A percentile compares a stretch with the other conserved stretches of the same genome.
Evolutionary conservation across 768 basidiomycete genomes (phyloP).

Genomic region (Aureoboletus auriporus): DNA sequence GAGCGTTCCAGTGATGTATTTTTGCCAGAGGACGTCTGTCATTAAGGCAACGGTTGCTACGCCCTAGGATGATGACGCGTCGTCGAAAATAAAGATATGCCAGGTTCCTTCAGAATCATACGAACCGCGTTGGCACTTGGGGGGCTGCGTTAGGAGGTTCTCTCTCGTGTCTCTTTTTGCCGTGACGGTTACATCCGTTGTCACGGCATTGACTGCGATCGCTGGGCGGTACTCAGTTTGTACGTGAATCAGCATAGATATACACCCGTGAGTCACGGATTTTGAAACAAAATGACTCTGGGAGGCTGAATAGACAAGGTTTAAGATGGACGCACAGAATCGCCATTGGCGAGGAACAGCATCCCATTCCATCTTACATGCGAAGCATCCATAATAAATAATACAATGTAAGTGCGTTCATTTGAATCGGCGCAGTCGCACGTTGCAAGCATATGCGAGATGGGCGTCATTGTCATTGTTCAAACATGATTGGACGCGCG

Average conservation of each 20-base stretch:
- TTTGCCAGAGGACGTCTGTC: neutral
- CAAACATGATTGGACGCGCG: neutral
- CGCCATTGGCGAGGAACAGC: too few relatives aligned
- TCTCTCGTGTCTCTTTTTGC: neutral
- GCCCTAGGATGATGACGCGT: neutral
- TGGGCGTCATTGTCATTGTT: slow-evolving; percentile 13
- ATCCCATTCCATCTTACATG: too few relatives aligned
- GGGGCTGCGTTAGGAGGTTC: neutral
- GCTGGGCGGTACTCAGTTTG: neutral
- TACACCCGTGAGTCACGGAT: slow-evolving; percentile 1
- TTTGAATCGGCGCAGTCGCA: slow-evolving; percentile 15
- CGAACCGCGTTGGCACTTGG: too few relatives aligned
- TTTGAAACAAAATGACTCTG: neutral
- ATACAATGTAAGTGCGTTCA: neutral
- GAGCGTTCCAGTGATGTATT: neutral
- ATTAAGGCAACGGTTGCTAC: slow-evolving; percentile 7
- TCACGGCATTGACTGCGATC: slow-evolving; percentile 19
- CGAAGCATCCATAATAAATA: neutral
- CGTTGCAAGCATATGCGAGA: slow-evolving; percentile 1
- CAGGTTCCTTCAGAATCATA: too few relatives aligned
- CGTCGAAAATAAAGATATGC: neutral
- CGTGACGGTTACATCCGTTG: neutral
- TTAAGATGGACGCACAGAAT: neutral
- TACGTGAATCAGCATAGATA: slow-evolving; percentile 7
- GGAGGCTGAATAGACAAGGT: neutral